These are phyloP conservation scores for Cystobasidium sp. DNA, from an alignment of 1,284 basidiomycete species.

Conservation along the genomic window DNA sequence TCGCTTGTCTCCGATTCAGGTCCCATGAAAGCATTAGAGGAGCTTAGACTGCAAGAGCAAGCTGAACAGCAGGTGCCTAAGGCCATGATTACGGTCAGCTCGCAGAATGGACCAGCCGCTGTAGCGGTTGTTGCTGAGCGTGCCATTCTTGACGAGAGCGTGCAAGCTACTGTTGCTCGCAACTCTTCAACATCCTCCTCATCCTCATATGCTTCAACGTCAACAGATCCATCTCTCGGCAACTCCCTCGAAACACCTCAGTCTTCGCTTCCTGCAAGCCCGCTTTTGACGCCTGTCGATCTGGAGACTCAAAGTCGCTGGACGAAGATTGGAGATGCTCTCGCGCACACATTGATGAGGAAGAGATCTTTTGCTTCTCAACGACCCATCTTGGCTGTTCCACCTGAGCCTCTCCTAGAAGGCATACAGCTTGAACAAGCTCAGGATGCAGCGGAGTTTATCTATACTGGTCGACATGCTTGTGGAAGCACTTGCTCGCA, in stretches of 20 bases:
- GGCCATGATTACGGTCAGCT: not conserved
- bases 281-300: slow-evolving; percentile 42
- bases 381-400: slow-evolving; percentile 27
- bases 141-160: not conserved
- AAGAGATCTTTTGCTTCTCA: slow-evolving; percentile 38
- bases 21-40: slow-evolving; percentile 23
- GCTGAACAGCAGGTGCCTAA: not conserved
- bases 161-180: slow-evolving; percentile 30
- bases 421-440: slow-evolving; percentile 40
- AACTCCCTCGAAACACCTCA: slow-evolving; percentile 38
- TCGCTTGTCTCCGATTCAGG: slow-evolving; percentile 25
- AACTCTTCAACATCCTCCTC: slow-evolving; percentile 43
- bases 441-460: slow-evolving; percentile 38
- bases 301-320: slow-evolving; percentile 38
- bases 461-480: slow-evolving; percentile 27
- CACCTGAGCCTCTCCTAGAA: slow-evolving; percentile 30
- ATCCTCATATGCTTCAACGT: slow-evolving; percentile 30
- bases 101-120: not conserved
- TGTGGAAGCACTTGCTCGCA: slow-evolving; percentile 14
- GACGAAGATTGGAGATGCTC: slow-evolving; percentile 39
- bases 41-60: slow-evolving; percentile 5
- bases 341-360: slow-evolving; percentile 23
- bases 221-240: slow-evolving; percentile 23
- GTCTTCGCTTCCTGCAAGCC: slow-evolving; percentile 35
- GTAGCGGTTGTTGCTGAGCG: not conserved